These are phyloP conservation scores for Simmondsia chinensis DNA, from an alignment of 148 eudicot genomes.

Conservation along the genomic window DNA sequence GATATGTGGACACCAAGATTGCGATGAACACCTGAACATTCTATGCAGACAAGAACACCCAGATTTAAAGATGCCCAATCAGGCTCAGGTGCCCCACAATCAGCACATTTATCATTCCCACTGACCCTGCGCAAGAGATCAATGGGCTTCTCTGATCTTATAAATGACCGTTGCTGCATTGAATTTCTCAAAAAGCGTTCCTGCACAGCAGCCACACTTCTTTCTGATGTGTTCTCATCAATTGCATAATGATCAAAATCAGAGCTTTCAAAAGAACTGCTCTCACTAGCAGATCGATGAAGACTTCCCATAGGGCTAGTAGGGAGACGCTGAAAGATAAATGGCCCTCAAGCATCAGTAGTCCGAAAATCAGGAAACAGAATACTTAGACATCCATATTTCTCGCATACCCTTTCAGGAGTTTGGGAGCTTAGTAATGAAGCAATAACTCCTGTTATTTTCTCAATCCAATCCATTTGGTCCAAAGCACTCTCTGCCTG, in stretches of 20 bases:
- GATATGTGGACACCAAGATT: constrained; percentile 99
- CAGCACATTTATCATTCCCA: constrained; percentile 94
- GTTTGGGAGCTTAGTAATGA: constrained; percentile 92
- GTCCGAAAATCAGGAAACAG: constrained; percentile 7
- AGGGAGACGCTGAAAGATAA: constrained; percentile 58
- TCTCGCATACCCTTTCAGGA: constrained; percentile 77
- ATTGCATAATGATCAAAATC: constrained; percentile 67
- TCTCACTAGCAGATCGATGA: constrained; percentile 92
- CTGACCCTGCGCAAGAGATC: constrained; percentile 67
- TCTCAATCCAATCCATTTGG: constrained; percentile 99
- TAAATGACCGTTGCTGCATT: constrained; percentile 49
- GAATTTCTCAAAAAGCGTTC: constrained; percentile 62
- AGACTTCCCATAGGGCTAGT: constrained; percentile 79
- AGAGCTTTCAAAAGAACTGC: constrained; percentile 92
- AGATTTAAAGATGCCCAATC: constrained; percentile 99
- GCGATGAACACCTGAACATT: constrained; percentile 98
- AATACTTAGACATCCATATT: not conserved
- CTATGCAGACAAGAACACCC: constrained; percentile 96
- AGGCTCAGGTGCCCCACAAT: constrained; percentile 96
- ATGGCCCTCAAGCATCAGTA: constrained; percentile 5
- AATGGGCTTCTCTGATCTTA: constrained; percentile 75
- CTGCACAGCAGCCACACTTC: constrained; percentile 44
- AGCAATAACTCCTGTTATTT: constrained; percentile 97
- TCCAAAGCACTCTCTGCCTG: constrained; percentile 98
- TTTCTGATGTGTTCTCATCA: constrained; percentile 72